Conservation (phyloP, 164 flowering plant genomes). For the Nelumbo lutea region DNA sequence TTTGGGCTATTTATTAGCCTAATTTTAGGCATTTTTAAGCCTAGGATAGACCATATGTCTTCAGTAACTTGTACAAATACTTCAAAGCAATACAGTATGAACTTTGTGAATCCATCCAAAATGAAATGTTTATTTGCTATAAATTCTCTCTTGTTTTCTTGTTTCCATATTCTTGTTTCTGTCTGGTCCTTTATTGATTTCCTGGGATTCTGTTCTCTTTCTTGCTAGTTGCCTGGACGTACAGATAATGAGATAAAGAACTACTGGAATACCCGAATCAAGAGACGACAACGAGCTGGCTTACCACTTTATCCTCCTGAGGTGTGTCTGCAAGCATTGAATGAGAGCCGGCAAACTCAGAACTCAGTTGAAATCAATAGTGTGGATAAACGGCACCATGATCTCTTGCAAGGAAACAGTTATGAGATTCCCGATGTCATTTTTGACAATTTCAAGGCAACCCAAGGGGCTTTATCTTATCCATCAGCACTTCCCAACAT, state of each 20-base stretch:
- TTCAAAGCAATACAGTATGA: no score
- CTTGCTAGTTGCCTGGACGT: constrained; percentile 86
- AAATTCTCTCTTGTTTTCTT: not conserved
- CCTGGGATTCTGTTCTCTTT: not conserved
- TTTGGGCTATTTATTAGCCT: no score
- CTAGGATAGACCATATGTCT: no score
- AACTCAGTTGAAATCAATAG: constrained; percentile 21
- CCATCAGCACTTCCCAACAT: constrained; percentile 41
- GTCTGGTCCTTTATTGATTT: not conserved
- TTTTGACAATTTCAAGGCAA: constrained; percentile 45
- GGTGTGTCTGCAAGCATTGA: constrained; percentile 40
- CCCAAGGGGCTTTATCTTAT: constrained; percentile 34
- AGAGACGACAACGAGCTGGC: constrained; percentile 88
- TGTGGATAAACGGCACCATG: constrained; percentile 33
- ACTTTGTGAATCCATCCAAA: not conserved
- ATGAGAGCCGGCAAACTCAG: constrained; percentile 40
- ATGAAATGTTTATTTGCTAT: not conserved
- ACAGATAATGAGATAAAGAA: constrained; percentile 99
- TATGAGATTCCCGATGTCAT: constrained; percentile 54
- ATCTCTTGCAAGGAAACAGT: constrained; percentile 31
- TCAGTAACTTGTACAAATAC: no score
- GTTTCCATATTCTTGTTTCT: not conserved
- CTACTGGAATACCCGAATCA: constrained; percentile 94
- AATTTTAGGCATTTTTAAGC: no score
- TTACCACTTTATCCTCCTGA: constrained; percentile 88